Percentiles rank a stretch among this genome's conserved stretches.
These are phyloP conservation scores for Plantago coronopus DNA, from an alignment of 305 asterid genomes.

Conservation along the genomic window DNA sequence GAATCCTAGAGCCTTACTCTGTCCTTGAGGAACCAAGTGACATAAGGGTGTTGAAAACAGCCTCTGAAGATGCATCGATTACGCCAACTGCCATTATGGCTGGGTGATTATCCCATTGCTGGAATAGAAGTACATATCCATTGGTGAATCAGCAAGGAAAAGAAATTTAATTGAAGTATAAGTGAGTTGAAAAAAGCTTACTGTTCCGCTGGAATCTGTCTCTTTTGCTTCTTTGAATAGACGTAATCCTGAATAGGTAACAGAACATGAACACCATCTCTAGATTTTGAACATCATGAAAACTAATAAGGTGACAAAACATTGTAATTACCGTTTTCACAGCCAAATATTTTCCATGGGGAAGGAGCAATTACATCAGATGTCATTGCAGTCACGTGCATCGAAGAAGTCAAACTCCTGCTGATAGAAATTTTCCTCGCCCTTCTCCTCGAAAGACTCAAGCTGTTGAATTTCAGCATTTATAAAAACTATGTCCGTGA, in stretches of 20 bases:
- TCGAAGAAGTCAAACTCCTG: slow-evolving; percentile 39
- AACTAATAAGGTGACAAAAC: slow-evolving; percentile 2
- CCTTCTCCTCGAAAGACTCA: slow-evolving; percentile 58
- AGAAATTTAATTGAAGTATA: not conserved
- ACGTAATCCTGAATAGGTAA: slow-evolving; percentile 56
- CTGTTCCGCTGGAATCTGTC: slow-evolving; percentile 55
- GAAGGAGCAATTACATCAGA: slow-evolving; percentile 84
- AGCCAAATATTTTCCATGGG: slow-evolving; percentile 91
- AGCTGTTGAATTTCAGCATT: slow-evolving; percentile 29
- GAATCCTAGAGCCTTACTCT: slow-evolving; percentile 51
- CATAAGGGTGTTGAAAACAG: slow-evolving; percentile 71
- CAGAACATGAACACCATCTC: slow-evolving; percentile 5
- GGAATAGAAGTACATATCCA: slow-evolving; percentile 13
- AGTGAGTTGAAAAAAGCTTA: slow-evolving; percentile 21
- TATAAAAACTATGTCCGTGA: not conserved
- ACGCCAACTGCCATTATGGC: slow-evolving; percentile 94
- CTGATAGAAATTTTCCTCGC: slow-evolving; percentile 36
- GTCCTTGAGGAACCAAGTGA: slow-evolving; percentile 78
- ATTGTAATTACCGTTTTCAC: slow-evolving; percentile 57
- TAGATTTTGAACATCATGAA: slow-evolving; percentile 7
- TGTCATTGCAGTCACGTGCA: slow-evolving; percentile 64
- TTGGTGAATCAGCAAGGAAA: slow-evolving; percentile 6
- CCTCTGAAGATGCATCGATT: slow-evolving; percentile 68
- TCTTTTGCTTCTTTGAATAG: slow-evolving; percentile 84
- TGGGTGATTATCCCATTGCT: slow-evolving; percentile 67